Evolutionary conservation across 345 rosid genomes (phyloP), one percentile per base, ranked within the genome.

Genomic region (Rhizophora apiculata): DNA sequence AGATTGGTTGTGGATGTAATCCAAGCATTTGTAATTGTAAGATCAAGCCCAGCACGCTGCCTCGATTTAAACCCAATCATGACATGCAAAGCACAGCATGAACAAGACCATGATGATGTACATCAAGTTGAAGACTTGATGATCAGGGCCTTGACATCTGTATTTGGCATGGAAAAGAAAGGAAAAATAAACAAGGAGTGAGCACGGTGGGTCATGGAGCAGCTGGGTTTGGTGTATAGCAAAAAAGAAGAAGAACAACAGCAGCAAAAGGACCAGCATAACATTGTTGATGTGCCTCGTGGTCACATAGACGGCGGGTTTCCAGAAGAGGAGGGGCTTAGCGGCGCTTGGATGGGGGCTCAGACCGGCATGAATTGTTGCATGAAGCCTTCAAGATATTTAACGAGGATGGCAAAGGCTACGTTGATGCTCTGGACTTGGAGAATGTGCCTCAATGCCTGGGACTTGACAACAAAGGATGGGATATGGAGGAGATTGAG

Each of bases 351-450:
- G 69, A 69, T 3, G 55, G 58, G 3, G 46, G 49, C 1, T 19
- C 63, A 1, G 64, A 46, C 22, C 68, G 79, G 34, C 63, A 64
- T 20, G 69, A 75, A 68, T 61, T 84, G 71, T 62, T 84, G 53
- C 71, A 9, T 4, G 75, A 83, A 72, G 88, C 88, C 4, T 87
- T 84, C 72, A 76, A 65, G 65, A 79, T 83, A 15, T 87, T 84
- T 52, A 87, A 87, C 52, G 76, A 76, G 67, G 83, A 87, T 72
- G 85, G 83, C 0, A 83, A 83, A 63, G 87, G 84, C 6, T 87
- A 72, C 30, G 84, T 87, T 0, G 87, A 87, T n/a, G 84, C 85
- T 8, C 29, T n/a, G 54, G 85, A 83, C 78, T 68, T 84, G 68
- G 81, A 83, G 71, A 85, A 87, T 63, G 85, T 85, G 69, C 78